Base-by-base conservation (phyloP, 805 yeast genomes). In the Metschnikowia proteae region DNA sequence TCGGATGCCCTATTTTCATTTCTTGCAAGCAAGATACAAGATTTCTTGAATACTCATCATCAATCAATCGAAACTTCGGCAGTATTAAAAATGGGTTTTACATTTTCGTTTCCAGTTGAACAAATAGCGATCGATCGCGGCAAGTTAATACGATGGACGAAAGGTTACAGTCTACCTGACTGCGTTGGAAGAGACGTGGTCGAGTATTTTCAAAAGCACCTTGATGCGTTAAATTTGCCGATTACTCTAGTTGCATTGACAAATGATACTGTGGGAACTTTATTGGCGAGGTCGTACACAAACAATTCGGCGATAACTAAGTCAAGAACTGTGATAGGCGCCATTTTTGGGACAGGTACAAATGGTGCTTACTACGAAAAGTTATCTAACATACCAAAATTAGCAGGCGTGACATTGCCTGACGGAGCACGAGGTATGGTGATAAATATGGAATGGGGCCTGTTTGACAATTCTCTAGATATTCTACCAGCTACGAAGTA, bases 401-500 rank as follows among this genome's bases (percentile, higher is more conserved):
- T 91, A 53, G 80, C 82, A n/a, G 46, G 53, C 4, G 43, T 41
- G 1, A 47, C 49, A 3, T 43, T 64, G 6, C 74, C 78, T 2
- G 67, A 71, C 31, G 40, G 67, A 61, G 26, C 64, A 63, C 22
- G 67, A 78, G 58, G 68, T 62, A 91, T 91, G 97, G 86, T 89
- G 54, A 79, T 91, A 59, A 91, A 91, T 71, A 91, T 97, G 40
- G 99, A 94, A 70, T 94, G 98, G 97, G 98, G 98, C 54, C 89
- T 97, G 38, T 92, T 91, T 61, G 98, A 92, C 68, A 92, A 92
- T 63, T 83, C 81, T 23, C 75, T 90, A 52, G 75, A 80, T 56
- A 73, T 82, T 36, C 74, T 92, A 54, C 97, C 97, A 51, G 78
- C 74, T 43, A 87, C 96, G 3, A 79, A 81, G 51, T 91, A 83